Evolutionary conservation across 1,284 basidiomycete species (phyloP).

Genomic region (Cerrena zonata): DNA sequence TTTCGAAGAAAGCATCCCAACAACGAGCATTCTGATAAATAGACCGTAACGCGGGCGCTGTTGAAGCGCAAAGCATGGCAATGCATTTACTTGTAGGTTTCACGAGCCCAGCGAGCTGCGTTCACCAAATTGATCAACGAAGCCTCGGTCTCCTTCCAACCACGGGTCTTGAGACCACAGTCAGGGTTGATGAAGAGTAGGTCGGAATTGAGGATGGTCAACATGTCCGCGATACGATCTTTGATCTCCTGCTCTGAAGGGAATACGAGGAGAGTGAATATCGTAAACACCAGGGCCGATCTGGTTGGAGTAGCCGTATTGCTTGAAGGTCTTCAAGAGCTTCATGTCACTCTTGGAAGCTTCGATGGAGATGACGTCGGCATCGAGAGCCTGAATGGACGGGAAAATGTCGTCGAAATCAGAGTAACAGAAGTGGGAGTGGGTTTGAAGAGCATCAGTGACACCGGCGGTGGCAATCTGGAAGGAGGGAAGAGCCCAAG

Average conservation of each 20-base stretch:
- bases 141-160: slow-evolving; percentile 92
- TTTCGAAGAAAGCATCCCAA: slow-evolving; percentile 16
- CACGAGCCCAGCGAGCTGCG: slow-evolving; percentile 85
- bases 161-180: slow-evolving; percentile 89
- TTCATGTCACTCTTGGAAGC: slow-evolving; percentile 98
- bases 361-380: slow-evolving; percentile 99
- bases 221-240: slow-evolving; percentile 85
- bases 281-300: slow-evolving; percentile 99
- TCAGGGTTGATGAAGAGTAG: slow-evolving; percentile 93
- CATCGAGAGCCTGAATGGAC: slow-evolving; percentile 94
- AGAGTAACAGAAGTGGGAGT: slow-evolving; percentile 97
- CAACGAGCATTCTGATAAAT: slow-evolving; percentile 32
- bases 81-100: slow-evolving; percentile 64
- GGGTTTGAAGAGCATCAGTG: slow-evolving; percentile 85
- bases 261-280: slow-evolving; percentile 99
- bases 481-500: slow-evolving; percentile 97
- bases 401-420: slow-evolving; percentile 98
- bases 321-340: slow-evolving; percentile 91
- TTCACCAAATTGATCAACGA: slow-evolving; percentile 85
- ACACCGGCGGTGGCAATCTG: slow-evolving; percentile 93
- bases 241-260: slow-evolving; percentile 90
- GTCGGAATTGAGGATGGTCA: slow-evolving; percentile 71
- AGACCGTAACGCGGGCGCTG: slow-evolving; percentile 63
- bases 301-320: slow-evolving; percentile 94
- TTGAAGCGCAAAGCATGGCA: slow-evolving; percentile 73